Evolutionary conservation across 2,329 filamentous ascomycete genomes (phyloP).

Genomic region (Alternaria longipes): DNA sequence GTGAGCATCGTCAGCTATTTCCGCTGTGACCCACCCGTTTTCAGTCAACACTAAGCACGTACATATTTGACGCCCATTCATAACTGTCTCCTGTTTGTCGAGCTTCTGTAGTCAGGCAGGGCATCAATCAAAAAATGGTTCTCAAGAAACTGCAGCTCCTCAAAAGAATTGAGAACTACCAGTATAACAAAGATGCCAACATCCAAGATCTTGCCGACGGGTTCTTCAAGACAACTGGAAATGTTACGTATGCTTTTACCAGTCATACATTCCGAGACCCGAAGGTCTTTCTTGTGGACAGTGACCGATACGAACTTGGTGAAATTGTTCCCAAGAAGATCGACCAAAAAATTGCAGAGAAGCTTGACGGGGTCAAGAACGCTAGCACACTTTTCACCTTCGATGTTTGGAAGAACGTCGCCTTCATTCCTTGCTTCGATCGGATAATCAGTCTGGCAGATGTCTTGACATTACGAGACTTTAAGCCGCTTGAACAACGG

Average conservation of each 20-base stretch:
- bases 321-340: background rate
- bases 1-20: background rate
- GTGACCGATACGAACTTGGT: too few species aligned
- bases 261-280: too few species aligned
- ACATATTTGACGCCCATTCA: background rate
- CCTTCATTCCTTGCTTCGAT: background rate
- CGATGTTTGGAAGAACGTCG: background rate
- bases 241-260: too few species aligned
- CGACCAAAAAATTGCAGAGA: background rate
- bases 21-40: background rate
- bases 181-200: too few species aligned
- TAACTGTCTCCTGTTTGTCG: background rate
- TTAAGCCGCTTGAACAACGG: background rate
- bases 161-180: too few species aligned
- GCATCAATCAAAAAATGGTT: too few species aligned
- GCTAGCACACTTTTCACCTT: background rate
- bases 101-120: too few species aligned
- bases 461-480: background rate
- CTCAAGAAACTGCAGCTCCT: too few species aligned
- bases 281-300: too few species aligned
- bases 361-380: background rate
- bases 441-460: background rate
- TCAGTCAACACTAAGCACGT: background rate
- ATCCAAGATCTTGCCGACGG: too few species aligned
- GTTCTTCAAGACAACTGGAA: too few species aligned